Conservation (phyloP, 148 eudicot genomes). For the Nepenthes gracilis region DNA sequence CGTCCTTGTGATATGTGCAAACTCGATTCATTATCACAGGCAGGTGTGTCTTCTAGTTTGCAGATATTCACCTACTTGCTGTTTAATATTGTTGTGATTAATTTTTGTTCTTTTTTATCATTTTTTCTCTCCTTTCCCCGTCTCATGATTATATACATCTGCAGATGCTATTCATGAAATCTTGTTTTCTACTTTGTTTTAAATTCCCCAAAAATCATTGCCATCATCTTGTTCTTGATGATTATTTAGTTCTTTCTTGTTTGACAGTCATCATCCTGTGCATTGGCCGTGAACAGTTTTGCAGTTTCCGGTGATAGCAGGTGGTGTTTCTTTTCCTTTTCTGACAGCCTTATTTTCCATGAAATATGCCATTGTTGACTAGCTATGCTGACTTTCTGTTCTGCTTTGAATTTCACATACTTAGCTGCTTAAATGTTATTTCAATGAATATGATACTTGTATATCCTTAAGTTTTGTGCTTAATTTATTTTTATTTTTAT, state of each 20-base stretch:
- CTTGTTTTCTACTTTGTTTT: background rate
- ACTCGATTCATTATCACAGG: constrained; percentile 90
- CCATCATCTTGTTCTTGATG: background rate
- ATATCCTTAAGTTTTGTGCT: too few species aligned
- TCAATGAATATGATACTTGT: too few species aligned
- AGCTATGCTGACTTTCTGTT: too few species aligned
- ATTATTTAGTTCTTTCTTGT: constrained; percentile 8
- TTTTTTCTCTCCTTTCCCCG: background rate
- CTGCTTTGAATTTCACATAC: too few species aligned
- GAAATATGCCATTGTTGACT: background rate
- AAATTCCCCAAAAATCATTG: background rate
- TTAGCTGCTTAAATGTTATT: too few species aligned
- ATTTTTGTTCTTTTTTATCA: background rate
- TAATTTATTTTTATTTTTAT: too few species aligned
- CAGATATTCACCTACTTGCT: background rate
- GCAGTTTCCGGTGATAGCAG: constrained; percentile 70
- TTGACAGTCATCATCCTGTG: constrained; percentile 79
- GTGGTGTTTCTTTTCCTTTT: constrained; percentile 20
- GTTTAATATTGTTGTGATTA: background rate
- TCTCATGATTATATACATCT: background rate
- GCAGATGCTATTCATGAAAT: background rate
- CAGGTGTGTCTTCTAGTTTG: constrained; percentile 49
- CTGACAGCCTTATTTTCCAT: background rate
- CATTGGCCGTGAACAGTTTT: constrained; percentile 78
- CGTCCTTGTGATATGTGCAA: constrained; percentile 75